Percentiles rank a stretch among this genome's conserved stretches.
These are phyloP conservation scores for Sugiyamaella pinicola DNA, from an alignment of 1,139 yeast genomes.

Conservation along the genomic window DNA sequence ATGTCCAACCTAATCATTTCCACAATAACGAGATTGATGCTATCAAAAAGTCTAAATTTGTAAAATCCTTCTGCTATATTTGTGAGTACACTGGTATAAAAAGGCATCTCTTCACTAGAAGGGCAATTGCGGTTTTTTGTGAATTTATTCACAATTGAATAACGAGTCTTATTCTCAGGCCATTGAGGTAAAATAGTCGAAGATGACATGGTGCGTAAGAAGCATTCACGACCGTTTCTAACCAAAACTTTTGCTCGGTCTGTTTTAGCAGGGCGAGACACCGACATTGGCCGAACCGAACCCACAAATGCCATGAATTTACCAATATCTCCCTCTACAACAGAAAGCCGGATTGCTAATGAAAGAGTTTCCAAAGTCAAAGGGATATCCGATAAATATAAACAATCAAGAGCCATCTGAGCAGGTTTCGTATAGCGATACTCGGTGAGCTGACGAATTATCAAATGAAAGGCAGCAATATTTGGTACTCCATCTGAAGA, in stretches of 20 bases:
- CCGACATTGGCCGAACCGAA: background rate
- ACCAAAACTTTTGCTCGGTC: background rate
- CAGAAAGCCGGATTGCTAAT: conserved; percentile 30
- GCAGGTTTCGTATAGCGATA: conserved; percentile 34
- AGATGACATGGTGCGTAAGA: conserved; percentile 22
- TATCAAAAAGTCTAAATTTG: conserved; percentile 29
- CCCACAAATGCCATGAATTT: conserved; percentile 24
- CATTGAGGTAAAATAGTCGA: conserved; percentile 21
- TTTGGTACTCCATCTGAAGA: conserved; percentile 32
- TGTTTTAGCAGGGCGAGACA: background rate
- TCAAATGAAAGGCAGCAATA: conserved; percentile 30
- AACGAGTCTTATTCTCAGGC: conserved; percentile 8
- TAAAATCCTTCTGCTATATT: conserved; percentile 31
- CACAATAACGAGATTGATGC: conserved; percentile 32
- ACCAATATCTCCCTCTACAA: conserved; percentile 25
- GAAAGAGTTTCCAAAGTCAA: conserved; percentile 28
- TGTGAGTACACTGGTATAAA: conserved; percentile 20
- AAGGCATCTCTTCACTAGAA: background rate
- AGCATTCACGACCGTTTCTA: conserved; percentile 25
- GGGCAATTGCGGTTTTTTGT: conserved; percentile 1
- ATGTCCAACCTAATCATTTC: conserved; percentile 28
- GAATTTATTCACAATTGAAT: background rate
- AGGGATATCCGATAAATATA: conserved; percentile 30
- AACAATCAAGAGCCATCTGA: conserved; percentile 33
- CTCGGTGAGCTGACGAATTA: conserved; percentile 30